phyloP scores from a whole-genome alignment of 306 rosid species.

The Alnus rubra region DNA sequence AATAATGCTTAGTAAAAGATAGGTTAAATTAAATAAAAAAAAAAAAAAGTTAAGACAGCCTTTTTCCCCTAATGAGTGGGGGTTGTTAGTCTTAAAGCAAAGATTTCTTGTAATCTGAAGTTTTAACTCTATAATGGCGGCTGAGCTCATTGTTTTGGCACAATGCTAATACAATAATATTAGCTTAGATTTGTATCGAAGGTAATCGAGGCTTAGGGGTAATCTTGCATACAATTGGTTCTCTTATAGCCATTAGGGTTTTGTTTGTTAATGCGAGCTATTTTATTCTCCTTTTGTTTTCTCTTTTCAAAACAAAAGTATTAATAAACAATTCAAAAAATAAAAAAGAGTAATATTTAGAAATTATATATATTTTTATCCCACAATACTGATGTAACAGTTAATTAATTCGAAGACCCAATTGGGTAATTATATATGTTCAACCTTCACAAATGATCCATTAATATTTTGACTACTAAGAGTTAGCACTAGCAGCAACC shows the following conservation, averaged over 20 bases:
- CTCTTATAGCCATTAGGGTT: neutral
- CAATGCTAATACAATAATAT: neutral
- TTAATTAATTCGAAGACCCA: too few species aligned
- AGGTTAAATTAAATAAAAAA: neutral
- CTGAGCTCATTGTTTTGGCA: slow-evolving; percentile 50
- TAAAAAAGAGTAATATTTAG: too few species aligned
- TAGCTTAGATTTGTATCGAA: neutral
- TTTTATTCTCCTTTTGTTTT: too few species aligned
- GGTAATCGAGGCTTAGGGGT: neutral
- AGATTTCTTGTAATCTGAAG: neutral
- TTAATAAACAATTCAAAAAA: too few species aligned
- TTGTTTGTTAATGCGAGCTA: too few species aligned
- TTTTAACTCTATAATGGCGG: slow-evolving; percentile 32
- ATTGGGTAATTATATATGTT: too few species aligned
- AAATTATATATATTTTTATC: neutral
- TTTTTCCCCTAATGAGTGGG: slow-evolving; percentile 19
- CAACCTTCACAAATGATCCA: too few species aligned
- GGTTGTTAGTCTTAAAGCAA: slow-evolving; percentile 21
- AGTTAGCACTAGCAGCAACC: too few species aligned
- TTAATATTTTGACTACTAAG: too few species aligned
- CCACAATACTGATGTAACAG: too few species aligned
- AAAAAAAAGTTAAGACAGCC: neutral
- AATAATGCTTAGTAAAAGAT: neutral
- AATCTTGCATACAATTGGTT: neutral
- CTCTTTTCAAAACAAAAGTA: too few species aligned